Conservation (phyloP, 2,329 filamentous ascomycete species). For the Aspergillus neotritici region DNA sequence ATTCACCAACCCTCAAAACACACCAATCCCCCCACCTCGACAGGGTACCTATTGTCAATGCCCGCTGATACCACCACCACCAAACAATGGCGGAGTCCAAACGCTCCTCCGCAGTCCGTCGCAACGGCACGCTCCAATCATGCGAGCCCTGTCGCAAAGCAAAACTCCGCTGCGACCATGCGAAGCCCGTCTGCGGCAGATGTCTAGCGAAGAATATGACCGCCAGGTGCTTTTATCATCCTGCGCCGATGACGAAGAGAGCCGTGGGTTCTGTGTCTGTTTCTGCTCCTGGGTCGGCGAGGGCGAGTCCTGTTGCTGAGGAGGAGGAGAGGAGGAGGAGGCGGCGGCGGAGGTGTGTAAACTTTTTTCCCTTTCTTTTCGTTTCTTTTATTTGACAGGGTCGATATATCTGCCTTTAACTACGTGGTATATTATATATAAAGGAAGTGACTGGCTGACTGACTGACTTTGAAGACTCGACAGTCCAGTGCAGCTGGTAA, state of each 20-base stretch:
- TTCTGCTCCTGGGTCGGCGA: slow-evolving; percentile 6
- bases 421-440: too few species aligned
- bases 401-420: too few species aligned
- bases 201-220: slow-evolving; percentile 27
- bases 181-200: slow-evolving; percentile 29
- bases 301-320: slow-evolving; percentile 6
- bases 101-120: slow-evolving; percentile 25
- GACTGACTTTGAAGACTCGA: slow-evolving; percentile 5
- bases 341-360: slow-evolving; percentile 21
- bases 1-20: too few species aligned
- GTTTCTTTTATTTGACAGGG: too few species aligned
- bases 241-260: slow-evolving; percentile 35
- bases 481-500: slow-evolving; percentile 5
- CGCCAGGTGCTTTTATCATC: slow-evolving; percentile 34
- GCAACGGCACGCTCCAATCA: slow-evolving; percentile 33
- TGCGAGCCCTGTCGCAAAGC: slow-evolving; percentile 37
- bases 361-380: too few species aligned
- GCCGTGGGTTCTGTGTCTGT: too few species aligned
- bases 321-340: slow-evolving; percentile 16
- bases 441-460: too few species aligned
- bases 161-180: slow-evolving; percentile 35
- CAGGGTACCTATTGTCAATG: too few species aligned
- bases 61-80: too few species aligned
- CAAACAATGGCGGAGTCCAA: slow-evolving; percentile 6
- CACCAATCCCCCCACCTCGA: too few species aligned